Percentiles rank a stretch among this genome's conserved stretches.
phyloP scores from a whole-genome alignment of 192 early-diverging fungal species.

The Glomus cerebriforme region DNA sequence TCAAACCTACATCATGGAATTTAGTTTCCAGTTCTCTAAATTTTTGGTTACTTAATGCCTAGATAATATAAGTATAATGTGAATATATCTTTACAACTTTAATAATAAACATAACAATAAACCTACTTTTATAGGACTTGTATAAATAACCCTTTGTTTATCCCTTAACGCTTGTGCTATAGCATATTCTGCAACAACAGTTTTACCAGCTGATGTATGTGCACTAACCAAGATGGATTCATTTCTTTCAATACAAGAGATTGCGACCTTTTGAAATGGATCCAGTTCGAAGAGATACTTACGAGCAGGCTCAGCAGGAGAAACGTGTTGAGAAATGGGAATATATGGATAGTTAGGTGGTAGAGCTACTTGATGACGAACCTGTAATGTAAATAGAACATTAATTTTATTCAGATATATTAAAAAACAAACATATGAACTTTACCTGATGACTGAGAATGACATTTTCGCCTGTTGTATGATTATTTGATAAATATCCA shows the following conservation, averaged over 20 bases:
- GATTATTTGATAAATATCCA: background rate
- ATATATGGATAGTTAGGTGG: conserved; percentile 85
- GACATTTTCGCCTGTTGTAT: conserved; percentile 21
- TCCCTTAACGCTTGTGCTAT: conserved; percentile 85
- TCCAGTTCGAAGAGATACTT: conserved; percentile 89
- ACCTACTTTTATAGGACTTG: conserved; percentile 90
- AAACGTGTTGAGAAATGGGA: conserved; percentile 84
- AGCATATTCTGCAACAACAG: conserved; percentile 97
- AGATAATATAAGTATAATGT: background rate
- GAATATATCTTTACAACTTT: conserved; percentile 79
- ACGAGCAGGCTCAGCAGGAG: conserved; percentile 78
- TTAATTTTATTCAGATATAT: background rate
- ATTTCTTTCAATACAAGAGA: conserved; percentile 83
- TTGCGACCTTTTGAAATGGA: conserved; percentile 92
- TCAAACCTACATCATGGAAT: conserved; percentile 97
- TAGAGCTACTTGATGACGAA: conserved; percentile 93
- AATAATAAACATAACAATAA: conserved; percentile 31
- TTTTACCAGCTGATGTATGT: conserved; percentile 97
- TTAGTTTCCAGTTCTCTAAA: conserved; percentile 92
- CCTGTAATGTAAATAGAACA: conserved; percentile 41
- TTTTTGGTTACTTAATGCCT: conserved; percentile 98
- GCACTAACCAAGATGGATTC: conserved; percentile 94
- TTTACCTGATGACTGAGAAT: conserved; percentile 37
- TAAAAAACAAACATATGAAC: background rate
- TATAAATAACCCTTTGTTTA: conserved; percentile 98